Conservation (phyloP, 768 basidiomycete species). For the Leccinum subgranulosum region DNA sequence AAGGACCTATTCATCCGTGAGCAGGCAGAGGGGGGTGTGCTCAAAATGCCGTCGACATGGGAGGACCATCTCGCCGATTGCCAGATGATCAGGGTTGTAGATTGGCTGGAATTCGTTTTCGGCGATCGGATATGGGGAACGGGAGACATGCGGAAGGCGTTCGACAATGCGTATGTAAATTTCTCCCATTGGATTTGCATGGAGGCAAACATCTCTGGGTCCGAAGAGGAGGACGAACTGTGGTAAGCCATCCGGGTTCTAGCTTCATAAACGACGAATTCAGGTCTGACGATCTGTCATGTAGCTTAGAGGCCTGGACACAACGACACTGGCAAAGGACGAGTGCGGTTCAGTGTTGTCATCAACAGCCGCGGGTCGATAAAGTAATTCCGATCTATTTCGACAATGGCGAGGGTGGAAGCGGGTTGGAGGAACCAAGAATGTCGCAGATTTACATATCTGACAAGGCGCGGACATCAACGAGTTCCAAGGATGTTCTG, state of each 20-base stretch:
- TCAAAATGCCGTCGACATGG: background rate
- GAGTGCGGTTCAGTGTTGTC: background rate
- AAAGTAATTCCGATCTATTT: background rate
- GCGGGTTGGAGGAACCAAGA: background rate
- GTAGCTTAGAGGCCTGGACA: background rate
- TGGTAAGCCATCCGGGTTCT: background rate
- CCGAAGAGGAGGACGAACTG: background rate
- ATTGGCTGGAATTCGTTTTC: background rate
- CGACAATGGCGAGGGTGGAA: constrained; percentile 1
- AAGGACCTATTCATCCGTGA: background rate
- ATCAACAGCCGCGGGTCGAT: background rate
- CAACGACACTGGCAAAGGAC: background rate
- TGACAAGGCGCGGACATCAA: constrained; percentile 4
- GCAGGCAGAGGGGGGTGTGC: background rate
- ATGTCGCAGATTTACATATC: constrained; percentile 21
- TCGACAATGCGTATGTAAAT: background rate
- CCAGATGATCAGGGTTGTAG: background rate
- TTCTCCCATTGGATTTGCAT: background rate
- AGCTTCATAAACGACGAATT: background rate
- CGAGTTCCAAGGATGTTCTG: background rate
- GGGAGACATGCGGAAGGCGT: background rate
- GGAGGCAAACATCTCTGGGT: background rate
- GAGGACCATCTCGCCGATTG: background rate
- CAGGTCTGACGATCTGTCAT: background rate
- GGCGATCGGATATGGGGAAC: background rate